Conservation (phyloP, 2,329 filamentous ascomycete species). For the Pseudogymnoascus pannorum region DNA sequence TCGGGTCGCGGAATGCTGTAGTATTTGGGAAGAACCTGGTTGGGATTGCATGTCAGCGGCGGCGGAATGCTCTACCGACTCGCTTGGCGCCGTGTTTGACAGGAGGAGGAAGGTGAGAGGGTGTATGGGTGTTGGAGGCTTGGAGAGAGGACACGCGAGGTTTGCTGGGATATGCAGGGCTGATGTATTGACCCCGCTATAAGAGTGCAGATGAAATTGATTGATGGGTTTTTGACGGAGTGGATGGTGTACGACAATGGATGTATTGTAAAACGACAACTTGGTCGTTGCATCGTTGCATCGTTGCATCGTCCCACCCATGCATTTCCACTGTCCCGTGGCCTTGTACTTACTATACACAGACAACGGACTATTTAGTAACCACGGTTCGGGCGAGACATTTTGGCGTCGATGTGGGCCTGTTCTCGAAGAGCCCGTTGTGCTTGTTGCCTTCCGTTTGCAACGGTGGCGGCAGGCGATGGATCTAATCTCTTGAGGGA, state of each 20-base stretch:
- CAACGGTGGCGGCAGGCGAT: constrained; percentile 2
- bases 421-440: background rate
- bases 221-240: background rate
- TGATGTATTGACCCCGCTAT: background rate
- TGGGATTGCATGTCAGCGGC: constrained; percentile 6
- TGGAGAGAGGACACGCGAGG: background rate
- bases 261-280: too few relatives aligned
- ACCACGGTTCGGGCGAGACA: constrained; percentile 4
- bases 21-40: background rate
- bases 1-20: background rate
- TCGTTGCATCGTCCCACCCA: background rate
- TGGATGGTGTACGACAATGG: background rate
- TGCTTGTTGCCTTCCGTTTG: background rate
- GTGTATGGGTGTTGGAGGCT: background rate
- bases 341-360: background rate
- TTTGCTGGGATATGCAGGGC: background rate
- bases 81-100: constrained; percentile 2
- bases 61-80: constrained; percentile 7
- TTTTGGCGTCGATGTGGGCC: constrained; percentile 3
- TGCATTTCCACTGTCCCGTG: background rate
- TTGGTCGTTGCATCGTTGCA: background rate
- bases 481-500: background rate
- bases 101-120: background rate
- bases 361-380: too few relatives aligned
- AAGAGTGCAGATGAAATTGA: background rate